These are phyloP conservation scores for Trichoderma guizhouense DNA, from an alignment of 2,329 filamentous ascomycete species.

Conservation along the genomic window DNA sequence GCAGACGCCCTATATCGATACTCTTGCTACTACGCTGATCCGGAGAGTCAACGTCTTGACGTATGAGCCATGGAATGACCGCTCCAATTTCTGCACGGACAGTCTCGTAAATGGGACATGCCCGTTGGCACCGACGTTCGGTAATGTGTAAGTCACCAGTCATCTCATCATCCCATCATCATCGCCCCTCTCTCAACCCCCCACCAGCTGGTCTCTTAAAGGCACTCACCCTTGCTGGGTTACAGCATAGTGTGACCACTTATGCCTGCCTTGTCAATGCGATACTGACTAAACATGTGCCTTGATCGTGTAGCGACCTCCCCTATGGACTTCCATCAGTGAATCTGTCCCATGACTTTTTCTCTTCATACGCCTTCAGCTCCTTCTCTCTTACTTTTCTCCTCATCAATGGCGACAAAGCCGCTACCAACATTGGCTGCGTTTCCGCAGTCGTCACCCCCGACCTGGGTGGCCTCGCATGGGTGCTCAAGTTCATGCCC, in stretches of 20 bases:
- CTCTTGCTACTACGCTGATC: slow-evolving; percentile 69
- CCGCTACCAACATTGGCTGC: slow-evolving; percentile 67
- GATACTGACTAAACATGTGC: not conserved
- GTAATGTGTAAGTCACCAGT: slow-evolving; percentile 35
- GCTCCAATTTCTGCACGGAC: slow-evolving; percentile 63
- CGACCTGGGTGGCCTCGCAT: slow-evolving; percentile 68
- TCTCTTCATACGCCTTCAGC: slow-evolving; percentile 80
- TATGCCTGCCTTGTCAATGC: not conserved
- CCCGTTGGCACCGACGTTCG: slow-evolving; percentile 72
- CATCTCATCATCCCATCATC: not conserved
- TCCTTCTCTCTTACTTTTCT: slow-evolving; percentile 72
- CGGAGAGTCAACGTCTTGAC: slow-evolving; percentile 70
- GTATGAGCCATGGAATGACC: slow-evolving; percentile 63
- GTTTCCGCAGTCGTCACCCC: slow-evolving; percentile 81
- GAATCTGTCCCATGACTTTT: slow-evolving; percentile 68
- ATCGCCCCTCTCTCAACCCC: not conserved
- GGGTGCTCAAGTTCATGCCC: slow-evolving; percentile 71
- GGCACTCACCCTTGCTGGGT: not conserved
- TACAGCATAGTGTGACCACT: not conserved
- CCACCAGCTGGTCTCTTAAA: not conserved
- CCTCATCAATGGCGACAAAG: slow-evolving; percentile 70
- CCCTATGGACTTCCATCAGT: slow-evolving; percentile 64
- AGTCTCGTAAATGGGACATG: slow-evolving; percentile 61
- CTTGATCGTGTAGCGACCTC: slow-evolving; percentile 28
- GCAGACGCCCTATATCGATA: slow-evolving; percentile 48